These are phyloP conservation scores for Kokia cookei DNA, from an alignment of 441 rosid species.

Conservation along the genomic window DNA sequence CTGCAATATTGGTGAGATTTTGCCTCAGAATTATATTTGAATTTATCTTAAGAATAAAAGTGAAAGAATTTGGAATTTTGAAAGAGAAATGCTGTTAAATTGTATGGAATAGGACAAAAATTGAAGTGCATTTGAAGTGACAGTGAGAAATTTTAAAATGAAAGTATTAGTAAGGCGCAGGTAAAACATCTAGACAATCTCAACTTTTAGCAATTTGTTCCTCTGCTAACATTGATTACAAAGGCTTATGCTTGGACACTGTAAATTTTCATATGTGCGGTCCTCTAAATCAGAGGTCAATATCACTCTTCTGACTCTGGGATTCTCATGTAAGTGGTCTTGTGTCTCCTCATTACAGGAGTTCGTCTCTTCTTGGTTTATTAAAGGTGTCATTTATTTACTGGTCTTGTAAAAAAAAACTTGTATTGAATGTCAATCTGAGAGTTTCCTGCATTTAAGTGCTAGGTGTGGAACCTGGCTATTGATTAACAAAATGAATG, in stretches of 20 bases:
- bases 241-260: background rate
- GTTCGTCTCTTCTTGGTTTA: background rate
- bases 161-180: background rate
- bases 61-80: background rate
- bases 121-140: background rate
- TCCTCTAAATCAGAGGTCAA: background rate
- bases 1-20: conserved; percentile 79
- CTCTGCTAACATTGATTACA: background rate
- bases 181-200: background rate
- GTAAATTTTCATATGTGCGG: background rate
- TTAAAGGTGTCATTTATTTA: background rate
- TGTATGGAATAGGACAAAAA: background rate
- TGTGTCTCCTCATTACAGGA: background rate
- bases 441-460: background rate
- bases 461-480: background rate
- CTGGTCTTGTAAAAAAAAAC: background rate
- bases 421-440: background rate
- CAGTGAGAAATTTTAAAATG: background rate
- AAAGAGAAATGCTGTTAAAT: background rate
- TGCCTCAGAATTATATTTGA: background rate
- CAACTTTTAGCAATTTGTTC: background rate
- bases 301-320: background rate
- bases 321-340: background rate
- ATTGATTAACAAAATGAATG: background rate
- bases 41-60: background rate